phyloP scores from a whole-genome alignment of 1,139 yeast genomes.

The Yamadazyma siamensis region DNA sequence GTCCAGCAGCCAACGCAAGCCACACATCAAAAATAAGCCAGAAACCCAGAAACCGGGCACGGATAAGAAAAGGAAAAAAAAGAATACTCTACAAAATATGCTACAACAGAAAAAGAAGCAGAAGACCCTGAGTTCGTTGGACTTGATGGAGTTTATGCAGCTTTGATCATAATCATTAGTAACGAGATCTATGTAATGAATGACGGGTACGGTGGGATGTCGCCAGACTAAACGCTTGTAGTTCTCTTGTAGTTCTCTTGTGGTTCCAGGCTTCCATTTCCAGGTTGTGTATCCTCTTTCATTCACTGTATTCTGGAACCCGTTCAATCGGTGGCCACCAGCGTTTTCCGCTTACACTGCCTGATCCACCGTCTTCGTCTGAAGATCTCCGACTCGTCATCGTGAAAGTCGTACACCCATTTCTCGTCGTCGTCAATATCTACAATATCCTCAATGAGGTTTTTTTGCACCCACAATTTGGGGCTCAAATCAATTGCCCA shows the following conservation, averaged over 20 bases:
- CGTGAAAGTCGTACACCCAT: slow-evolving; percentile 66
- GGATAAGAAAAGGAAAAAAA: slow-evolving; percentile 28
- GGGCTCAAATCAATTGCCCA: slow-evolving; percentile 67
- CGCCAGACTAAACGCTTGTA: no score
- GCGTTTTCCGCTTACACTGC: slow-evolving; percentile 9
- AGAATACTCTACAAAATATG: slow-evolving; percentile 33
- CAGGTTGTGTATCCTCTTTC: no score
- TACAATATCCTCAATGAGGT: slow-evolving; percentile 50
- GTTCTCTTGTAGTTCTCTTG: no score
- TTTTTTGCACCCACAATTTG: slow-evolving; percentile 51
- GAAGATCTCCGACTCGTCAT: slow-evolving; percentile 21
- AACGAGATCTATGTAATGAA: no score
- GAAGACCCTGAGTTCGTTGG: slow-evolving; percentile 29
- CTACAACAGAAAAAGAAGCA: slow-evolving; percentile 43
- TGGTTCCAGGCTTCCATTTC: no score
- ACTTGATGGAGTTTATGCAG: slow-evolving; percentile 44
- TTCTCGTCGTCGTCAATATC: slow-evolving; percentile 65
- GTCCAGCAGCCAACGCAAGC: not conserved
- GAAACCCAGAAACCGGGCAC: slow-evolving; percentile 9
- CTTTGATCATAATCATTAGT: slow-evolving; percentile 2
- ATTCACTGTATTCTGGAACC: no score
- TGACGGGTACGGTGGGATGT: no score
- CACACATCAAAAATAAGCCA: not conserved
- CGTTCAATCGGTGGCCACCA: no score
- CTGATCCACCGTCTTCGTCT: slow-evolving; percentile 58